Conservation (phyloP, 1,139 yeast species). For the Debaryomyces nepalensis region DNA sequence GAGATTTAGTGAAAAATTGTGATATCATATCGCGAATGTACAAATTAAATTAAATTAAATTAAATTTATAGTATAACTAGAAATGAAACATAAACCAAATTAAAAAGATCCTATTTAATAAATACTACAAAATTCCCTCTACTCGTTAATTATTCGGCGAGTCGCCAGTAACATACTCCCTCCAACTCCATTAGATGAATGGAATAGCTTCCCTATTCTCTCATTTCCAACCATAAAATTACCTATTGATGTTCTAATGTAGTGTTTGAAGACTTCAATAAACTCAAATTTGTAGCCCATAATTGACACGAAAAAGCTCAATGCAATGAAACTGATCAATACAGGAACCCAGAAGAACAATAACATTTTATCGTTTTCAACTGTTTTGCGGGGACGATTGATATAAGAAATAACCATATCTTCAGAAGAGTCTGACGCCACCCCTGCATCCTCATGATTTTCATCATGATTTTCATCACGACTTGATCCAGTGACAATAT, state of each 20-base stretch:
- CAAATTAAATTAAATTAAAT: not conserved
- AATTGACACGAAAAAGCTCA: slow-evolving; percentile 53
- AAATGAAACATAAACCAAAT: slow-evolving; percentile 9
- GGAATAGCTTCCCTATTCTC: slow-evolving; percentile 62
- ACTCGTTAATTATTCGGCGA: slow-evolving; percentile 9
- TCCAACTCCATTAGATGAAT: slow-evolving; percentile 19
- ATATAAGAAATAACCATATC: slow-evolving; percentile 59
- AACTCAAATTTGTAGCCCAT: slow-evolving; percentile 53
- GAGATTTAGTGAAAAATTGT: too few species aligned
- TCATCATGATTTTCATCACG: slow-evolving; percentile 23
- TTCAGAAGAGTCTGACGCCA: slow-evolving; percentile 54
- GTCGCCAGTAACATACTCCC: slow-evolving; percentile 6
- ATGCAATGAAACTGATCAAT: slow-evolving; percentile 55
- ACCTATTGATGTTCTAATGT: slow-evolving; percentile 58
- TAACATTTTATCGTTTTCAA: slow-evolving; percentile 83
- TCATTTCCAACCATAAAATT: slow-evolving; percentile 71
- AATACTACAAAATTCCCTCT: slow-evolving; percentile 7
- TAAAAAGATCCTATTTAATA: slow-evolving; percentile 8
- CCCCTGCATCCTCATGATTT: slow-evolving; percentile 34
- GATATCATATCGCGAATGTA: not conserved
- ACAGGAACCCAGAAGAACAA: slow-evolving; percentile 88
- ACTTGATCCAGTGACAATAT: slow-evolving; percentile 15
- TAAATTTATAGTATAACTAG: slow-evolving; percentile 5
- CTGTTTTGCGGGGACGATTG: slow-evolving; percentile 63
- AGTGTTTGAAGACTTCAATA: slow-evolving; percentile 49